Base-by-base conservation (phyloP, 2,329 filamentous ascomycete species). In the Aspergillus uvarum region DNA sequence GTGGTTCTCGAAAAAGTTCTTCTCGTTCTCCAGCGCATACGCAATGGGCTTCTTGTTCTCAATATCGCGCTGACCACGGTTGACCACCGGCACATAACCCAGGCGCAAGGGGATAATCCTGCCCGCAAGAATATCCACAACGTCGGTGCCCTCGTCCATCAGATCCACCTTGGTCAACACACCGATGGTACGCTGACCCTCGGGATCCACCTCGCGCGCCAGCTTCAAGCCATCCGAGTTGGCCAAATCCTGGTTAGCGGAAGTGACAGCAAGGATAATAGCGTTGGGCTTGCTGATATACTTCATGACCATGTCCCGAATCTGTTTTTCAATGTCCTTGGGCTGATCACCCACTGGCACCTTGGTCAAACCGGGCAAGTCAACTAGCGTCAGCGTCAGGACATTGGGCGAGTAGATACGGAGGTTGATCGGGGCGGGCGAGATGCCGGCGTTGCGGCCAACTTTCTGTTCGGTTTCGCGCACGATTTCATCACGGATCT, bases 331-430 rank as follows among this genome's bases (percentile, higher is more conserved):
- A 70, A 98, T 98, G 81, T 98, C 94, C 76, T 92, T 88, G 50
- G 94, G 94, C 79, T 98, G 94, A 74, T 98, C 94, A 68, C 94
- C 94, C 42, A 98, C 93, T 8, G 94, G 94, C 58, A 98, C 94
- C 81, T 96, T 96, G 65, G 95, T 99, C 74, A 99, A 80, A 77
- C 95, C 95, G 51, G 95, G 95, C 79, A 99, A 81, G 84, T 99
- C 95, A 72, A 99, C 95, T 60, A 99, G 84, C 6, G 95, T 99
- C 68, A 99, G 84, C 59, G 96, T 99, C 62, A 99, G 87, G 75
- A 99, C 96, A 73, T 99, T 96, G 56, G 95, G 95, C 55, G 94
- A 98, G 85, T 96, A 98, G 80, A 99, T 96, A 73, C 95, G 89
- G 72, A 99, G 83, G 82, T 98, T 98, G 84, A 99, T 99, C 54